phyloP scores from a whole-genome alignment of 225 moss, liverwort and hornwort genomes.

The Bryoerythrophyllum caledonicum region DNA sequence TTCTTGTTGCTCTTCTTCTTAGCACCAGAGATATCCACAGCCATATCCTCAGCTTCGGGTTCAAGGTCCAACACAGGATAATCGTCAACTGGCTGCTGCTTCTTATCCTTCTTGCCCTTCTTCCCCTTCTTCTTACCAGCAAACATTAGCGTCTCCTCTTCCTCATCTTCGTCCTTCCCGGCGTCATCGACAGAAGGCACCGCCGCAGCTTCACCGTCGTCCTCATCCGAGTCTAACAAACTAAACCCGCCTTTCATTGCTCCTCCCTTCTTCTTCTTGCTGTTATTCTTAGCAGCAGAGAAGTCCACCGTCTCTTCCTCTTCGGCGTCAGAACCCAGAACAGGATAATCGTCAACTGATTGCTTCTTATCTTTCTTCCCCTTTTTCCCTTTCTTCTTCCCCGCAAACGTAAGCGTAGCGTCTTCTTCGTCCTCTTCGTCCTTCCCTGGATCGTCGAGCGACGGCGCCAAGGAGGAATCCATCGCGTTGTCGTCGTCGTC shows the following conservation, averaged over 20 bases:
- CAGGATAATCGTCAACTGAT: conserved; percentile 23
- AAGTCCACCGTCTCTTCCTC: conserved; percentile 8
- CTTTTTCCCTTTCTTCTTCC: conserved; percentile 43
- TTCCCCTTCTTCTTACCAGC: conserved; percentile 88
- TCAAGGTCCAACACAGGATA: conserved; percentile 38
- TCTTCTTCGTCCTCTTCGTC: conserved; percentile 32
- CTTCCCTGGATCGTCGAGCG: conserved; percentile 13
- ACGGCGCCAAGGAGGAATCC: no score
- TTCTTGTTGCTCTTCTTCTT: conserved; percentile 39
- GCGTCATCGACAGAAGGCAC: conserved; percentile 29
- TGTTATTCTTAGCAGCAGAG: conserved; percentile 32
- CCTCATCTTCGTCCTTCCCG: conserved; percentile 43
- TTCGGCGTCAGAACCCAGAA: conserved; percentile 39
- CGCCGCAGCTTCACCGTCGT: conserved; percentile 31
- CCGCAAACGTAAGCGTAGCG: conserved; percentile 23
- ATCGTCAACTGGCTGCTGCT: conserved; percentile 36
- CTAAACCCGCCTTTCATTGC: conserved; percentile 31
- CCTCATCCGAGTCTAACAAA: conserved; percentile 45
- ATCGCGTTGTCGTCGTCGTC: neutral
- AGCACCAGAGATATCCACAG: conserved; percentile 16
- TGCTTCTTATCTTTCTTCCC: conserved; percentile 30
- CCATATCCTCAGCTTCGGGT: conserved; percentile 33
- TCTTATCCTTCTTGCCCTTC: conserved; percentile 83
- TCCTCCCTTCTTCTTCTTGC: conserved; percentile 43
- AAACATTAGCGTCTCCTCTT: conserved; percentile 51